Evolutionary conservation across 495 filamentous ascomycete genomes (phyloP).

Genomic region (Diplogelasinospora grovesii): DNA sequence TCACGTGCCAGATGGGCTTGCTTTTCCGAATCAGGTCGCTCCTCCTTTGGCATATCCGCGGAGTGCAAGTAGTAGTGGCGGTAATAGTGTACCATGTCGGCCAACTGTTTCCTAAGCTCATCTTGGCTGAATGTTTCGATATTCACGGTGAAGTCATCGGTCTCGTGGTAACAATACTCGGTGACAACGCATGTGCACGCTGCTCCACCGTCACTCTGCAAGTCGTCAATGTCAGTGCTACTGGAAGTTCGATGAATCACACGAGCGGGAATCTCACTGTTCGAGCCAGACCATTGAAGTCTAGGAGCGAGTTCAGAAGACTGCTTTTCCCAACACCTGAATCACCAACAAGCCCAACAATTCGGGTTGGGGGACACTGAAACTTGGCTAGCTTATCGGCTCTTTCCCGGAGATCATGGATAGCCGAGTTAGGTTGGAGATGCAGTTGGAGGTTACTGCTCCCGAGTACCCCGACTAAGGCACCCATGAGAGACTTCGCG

Average conservation of each 20-base stretch:
- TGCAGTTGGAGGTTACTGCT: constrained; percentile 24
- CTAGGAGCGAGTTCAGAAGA: constrained; percentile 35
- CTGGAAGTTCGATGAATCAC: too few relatives aligned
- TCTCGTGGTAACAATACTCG: constrained; percentile 32
- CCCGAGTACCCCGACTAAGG: constrained; percentile 23
- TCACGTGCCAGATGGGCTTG: constrained; percentile 22
- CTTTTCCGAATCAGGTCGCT: constrained; percentile 12
- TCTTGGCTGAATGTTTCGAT: constrained; percentile 26
- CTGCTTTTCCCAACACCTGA: constrained; percentile 37
- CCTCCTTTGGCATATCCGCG: constrained; percentile 11
- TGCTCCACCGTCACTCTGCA: constrained; percentile 27
- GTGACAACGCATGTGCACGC: constrained; percentile 39
- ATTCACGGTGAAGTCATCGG: constrained; percentile 23
- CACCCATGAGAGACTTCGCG: constrained; percentile 19
- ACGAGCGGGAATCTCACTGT: constrained; percentile 24
- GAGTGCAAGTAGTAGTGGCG: constrained; percentile 19
- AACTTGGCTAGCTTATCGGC: constrained; percentile 24
- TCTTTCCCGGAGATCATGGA: constrained; percentile 21
- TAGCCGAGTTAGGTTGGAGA: constrained; percentile 26
- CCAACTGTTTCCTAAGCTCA: constrained; percentile 25
- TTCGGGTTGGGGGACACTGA: constrained; percentile 27
- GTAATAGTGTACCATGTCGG: constrained; percentile 26
- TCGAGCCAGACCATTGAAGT: constrained; percentile 22
- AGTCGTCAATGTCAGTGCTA: too few relatives aligned
- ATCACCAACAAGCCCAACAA: constrained; percentile 36